phyloP scores from a whole-genome alignment of 2,329 filamentous ascomycete species.

The Metarhizium humberi region DNA sequence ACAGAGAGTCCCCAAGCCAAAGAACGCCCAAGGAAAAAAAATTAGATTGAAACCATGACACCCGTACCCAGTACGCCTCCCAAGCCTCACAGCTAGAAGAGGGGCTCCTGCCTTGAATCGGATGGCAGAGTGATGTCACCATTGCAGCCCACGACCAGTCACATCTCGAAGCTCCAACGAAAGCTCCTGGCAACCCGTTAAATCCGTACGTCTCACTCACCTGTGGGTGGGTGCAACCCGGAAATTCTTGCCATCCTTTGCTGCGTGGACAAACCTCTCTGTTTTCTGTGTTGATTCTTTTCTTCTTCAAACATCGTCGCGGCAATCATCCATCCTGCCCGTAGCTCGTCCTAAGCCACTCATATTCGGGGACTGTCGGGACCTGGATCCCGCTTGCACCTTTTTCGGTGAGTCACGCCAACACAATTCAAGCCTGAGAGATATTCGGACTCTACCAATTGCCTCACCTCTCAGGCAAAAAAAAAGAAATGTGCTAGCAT shows the following conservation, averaged over 20 bases:
- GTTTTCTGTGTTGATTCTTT: background rate
- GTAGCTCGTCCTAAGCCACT: background rate
- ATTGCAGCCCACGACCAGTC: background rate
- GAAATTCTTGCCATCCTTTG: background rate
- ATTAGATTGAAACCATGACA: background rate
- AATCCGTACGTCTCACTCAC: background rate
- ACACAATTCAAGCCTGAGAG: background rate
- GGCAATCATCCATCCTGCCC: background rate
- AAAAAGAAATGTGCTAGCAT: background rate
- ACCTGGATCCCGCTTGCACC: background rate
- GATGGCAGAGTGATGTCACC: slow-evolving; percentile 7
- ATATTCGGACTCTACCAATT: background rate
- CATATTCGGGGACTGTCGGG: background rate
- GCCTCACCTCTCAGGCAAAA: background rate
- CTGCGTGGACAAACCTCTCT: background rate
- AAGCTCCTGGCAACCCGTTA: background rate
- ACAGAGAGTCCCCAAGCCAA: too few relatives aligned
- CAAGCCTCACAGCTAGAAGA: background rate
- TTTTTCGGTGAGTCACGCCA: slow-evolving; percentile 1
- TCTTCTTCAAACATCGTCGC: background rate
- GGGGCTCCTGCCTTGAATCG: background rate
- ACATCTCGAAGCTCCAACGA: background rate
- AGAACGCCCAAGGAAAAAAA: too few relatives aligned
- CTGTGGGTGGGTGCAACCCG: background rate
- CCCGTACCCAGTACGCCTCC: background rate